Evolutionary conservation across 345 rosid species (phyloP), one percentile per base, ranked within the genome.

Genomic region (Punica granatum): DNA sequence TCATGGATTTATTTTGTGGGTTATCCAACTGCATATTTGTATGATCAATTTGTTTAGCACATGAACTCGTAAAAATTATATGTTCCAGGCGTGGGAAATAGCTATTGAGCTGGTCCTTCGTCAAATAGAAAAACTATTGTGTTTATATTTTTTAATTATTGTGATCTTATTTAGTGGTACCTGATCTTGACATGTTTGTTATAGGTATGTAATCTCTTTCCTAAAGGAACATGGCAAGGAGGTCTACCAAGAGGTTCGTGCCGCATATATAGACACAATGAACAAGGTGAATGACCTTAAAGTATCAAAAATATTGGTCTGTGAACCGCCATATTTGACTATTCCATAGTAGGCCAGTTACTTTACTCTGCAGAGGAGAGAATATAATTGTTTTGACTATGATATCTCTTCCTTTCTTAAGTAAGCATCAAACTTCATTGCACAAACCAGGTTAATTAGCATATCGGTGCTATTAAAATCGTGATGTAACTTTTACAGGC

Each of bases 181-280:
- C 46, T n/a, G 32, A 39, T 28, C 49, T 63, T 70, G 48, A 49
- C 63, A 39, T 64, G 44, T 21, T 19, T 62, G 54, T 65, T 77
- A 70, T 78, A 94, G 99, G 90, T 94, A 91, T 76, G 74, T 85
- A 36, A 77, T 89, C 75, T 75, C 88, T 66, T 94, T 94, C 79
- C 88, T 91, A 73, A 91, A 89, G 85, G 98, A 85, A 79, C 92
- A 94, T 74, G 96, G 93, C 73, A 91, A 82, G 79, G 98, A 94
- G 77, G 85, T 94, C 37, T 88, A 88, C 80, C 63, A 39, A 73
- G 97, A 94, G 76, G 97, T 94, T 68, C 93, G 96, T 73, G 92
- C 83, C 74, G 96, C 99, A 13, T 94, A 94, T 68, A 70, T 88
- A 28, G 98, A 91, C 82, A 94, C 99, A 71, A 88, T 94, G 99